Evolutionary conservation across 345 rosid species (phyloP).

Genomic region (Hevea brasiliensis): DNA sequence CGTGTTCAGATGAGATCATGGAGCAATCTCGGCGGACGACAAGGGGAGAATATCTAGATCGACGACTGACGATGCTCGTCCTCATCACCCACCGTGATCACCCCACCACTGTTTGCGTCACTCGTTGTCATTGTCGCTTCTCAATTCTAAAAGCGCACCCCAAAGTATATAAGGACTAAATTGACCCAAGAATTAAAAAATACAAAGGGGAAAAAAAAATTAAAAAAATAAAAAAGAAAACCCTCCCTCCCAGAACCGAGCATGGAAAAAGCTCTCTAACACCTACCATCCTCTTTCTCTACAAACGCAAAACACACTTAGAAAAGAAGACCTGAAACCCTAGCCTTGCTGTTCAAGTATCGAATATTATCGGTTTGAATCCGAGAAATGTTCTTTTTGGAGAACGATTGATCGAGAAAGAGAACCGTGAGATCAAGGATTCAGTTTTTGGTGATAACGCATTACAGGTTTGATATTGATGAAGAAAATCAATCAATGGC

Average conservation of each 20-base stretch:
- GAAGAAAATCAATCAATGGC: constrained; percentile 68
- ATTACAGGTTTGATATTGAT: constrained; percentile 39
- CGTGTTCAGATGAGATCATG: not conserved
- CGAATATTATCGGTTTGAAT: constrained; percentile 27
- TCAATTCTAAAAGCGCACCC: constrained; percentile 26
- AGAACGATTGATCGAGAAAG: constrained; percentile 36
- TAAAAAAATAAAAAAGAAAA: not conserved
- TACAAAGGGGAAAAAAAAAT: constrained; percentile 6
- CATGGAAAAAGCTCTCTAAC: constrained; percentile 39
- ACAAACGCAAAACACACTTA: constrained; percentile 1
- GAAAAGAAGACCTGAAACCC: constrained; percentile 34
- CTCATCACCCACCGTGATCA: not conserved
- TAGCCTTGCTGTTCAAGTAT: constrained; percentile 39
- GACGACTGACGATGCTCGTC: not conserved
- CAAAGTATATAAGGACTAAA: constrained; percentile 3
- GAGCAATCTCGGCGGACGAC: not conserved
- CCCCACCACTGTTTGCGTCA: not conserved
- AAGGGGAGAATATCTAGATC: not conserved
- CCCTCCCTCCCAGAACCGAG: constrained; percentile 18
- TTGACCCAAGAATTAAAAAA: no score
- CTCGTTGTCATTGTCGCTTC: constrained; percentile 22
- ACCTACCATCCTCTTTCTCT: constrained; percentile 9
- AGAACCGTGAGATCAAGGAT: constrained; percentile 18
- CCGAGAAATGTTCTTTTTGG: constrained; percentile 36
- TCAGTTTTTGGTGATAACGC: not conserved